Percentiles rank a stretch among this genome's conserved stretches.
phyloP scores from a whole-genome alignment of 1,139 yeast genomes.

The Scheffersomyces parashehatae region DNA sequence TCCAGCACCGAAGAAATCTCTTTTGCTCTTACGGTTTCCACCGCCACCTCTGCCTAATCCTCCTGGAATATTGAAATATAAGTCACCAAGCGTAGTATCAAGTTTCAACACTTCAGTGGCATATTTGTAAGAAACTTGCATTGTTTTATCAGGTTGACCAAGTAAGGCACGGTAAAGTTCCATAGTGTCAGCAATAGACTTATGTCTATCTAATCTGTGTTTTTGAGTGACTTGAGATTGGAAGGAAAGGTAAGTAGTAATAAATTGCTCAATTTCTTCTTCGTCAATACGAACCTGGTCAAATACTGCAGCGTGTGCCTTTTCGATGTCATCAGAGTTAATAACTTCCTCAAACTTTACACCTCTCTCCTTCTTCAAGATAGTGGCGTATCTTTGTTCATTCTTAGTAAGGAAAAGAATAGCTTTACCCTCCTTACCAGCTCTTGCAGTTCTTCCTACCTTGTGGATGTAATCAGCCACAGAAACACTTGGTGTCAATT shows the following conservation, averaged over 20 bases:
- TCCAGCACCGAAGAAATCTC: conserved; percentile 7
- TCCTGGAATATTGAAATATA: conserved; percentile 22
- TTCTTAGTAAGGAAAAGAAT: conserved; percentile 47
- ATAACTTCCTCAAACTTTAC: conserved; percentile 48
- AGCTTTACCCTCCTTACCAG: conserved; percentile 77
- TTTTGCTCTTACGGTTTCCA: conserved; percentile 16
- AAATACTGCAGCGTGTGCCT: conserved; percentile 8
- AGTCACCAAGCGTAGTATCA: conserved; percentile 14
- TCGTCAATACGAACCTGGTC: conserved; percentile 9
- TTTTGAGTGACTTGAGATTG: conserved; percentile 24
- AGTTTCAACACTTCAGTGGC: conserved; percentile 9
- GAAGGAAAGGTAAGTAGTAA: conserved; percentile 11
- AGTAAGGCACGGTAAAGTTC: conserved; percentile 14
- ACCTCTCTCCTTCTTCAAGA: conserved; percentile 47
- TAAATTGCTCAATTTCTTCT: conserved; percentile 13
- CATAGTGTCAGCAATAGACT: conserved; percentile 11
- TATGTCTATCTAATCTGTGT: conserved; percentile 24
- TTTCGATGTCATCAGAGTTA: conserved; percentile 12
- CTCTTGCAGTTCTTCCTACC: conserved; percentile 98
- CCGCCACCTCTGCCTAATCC: conserved; percentile 13
- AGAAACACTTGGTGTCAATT: conserved; percentile 86
- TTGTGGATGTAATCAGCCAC: conserved; percentile 84
- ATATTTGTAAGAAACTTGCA: conserved; percentile 12
- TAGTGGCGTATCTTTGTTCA: conserved; percentile 50
- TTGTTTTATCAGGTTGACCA: conserved; percentile 14